Conservation (phyloP, 495 filamentous ascomycete species). For the Xylaria acuta region DNA sequence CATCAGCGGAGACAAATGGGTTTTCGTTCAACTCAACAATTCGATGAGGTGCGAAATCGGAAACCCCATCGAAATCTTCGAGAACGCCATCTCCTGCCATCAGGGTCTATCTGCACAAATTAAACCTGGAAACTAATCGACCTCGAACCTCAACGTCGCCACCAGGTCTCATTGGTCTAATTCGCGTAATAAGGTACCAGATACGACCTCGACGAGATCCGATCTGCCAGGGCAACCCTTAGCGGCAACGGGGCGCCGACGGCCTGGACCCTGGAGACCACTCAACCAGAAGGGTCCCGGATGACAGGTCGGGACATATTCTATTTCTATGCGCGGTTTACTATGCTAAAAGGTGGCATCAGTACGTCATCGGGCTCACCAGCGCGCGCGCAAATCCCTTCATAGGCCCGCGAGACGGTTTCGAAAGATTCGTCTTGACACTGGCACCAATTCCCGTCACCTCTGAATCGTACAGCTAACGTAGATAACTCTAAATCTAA, state of each 20-base stretch:
- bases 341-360: neutral
- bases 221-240: conserved; percentile 8
- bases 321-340: neutral
- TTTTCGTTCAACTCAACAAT: neutral
- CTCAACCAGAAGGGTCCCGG: neutral
- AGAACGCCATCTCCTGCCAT: neutral
- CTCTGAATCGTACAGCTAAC: neutral
- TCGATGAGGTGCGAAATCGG: neutral
- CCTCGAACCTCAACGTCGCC: neutral
- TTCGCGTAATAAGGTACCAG: conserved; percentile 11
- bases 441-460: neutral
- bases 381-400: neutral
- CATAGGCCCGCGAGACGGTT: neutral
- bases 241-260: conserved; percentile 1
- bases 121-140: conserved; percentile 1
- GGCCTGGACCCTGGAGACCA: conserved; percentile 4
- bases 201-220: conserved; percentile 16
- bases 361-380: conserved; percentile 10
- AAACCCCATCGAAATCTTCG: conserved; percentile 5
- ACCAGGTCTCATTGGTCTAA: neutral
- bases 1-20: neutral
- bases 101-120: neutral
- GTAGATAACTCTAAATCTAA: neutral
- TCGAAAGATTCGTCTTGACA: neutral
- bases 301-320: neutral